phyloP scores from a whole-genome alignment of 2,329 filamentous ascomycete genomes.

The Orbilia brochopaga region DNA sequence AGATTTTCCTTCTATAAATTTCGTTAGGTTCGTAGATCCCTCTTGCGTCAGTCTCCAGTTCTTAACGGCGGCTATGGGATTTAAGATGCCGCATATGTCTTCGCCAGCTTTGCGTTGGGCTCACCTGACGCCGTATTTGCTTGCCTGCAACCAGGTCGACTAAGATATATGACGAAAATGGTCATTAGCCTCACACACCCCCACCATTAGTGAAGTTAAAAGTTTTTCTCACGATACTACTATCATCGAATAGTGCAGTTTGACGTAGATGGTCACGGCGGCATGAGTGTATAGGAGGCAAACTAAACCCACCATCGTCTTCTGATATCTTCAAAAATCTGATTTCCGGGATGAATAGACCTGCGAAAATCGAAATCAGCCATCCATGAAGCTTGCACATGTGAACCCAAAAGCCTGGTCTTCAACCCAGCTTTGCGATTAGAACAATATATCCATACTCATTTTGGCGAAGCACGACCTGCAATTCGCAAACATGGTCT shows the following conservation, averaged over 20 bases:
- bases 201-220: slow-evolving; percentile 1
- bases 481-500: slow-evolving; percentile 75
- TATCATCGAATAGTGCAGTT: slow-evolving; percentile 16
- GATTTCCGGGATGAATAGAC: slow-evolving; percentile 76
- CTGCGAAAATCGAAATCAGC: slow-evolving; percentile 55
- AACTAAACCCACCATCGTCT: slow-evolving; percentile 59
- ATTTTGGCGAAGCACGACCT: slow-evolving; percentile 80
- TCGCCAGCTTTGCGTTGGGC: slow-evolving; percentile 34
- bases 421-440: neutral
- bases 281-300: neutral
- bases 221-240: slow-evolving; percentile 6
- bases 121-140: slow-evolving; percentile 47
- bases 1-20: slow-evolving; percentile 37
- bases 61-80: slow-evolving; percentile 1
- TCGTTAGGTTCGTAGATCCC: slow-evolving; percentile 12
- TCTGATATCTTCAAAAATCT: slow-evolving; percentile 74
- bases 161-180: slow-evolving; percentile 44
- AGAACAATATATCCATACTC: slow-evolving; percentile 60
- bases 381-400: slow-evolving; percentile 3
- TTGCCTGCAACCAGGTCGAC: slow-evolving; percentile 41
- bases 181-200: slow-evolving; percentile 39
- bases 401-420: slow-evolving; percentile 16
- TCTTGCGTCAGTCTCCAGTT: slow-evolving; percentile 34
- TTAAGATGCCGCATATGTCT: slow-evolving; percentile 36
- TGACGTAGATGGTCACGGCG: slow-evolving; percentile 24